Evolutionary conservation across 352 stramenopile genomes (phyloP).

Genomic region (Peronospora destructor): DNA sequence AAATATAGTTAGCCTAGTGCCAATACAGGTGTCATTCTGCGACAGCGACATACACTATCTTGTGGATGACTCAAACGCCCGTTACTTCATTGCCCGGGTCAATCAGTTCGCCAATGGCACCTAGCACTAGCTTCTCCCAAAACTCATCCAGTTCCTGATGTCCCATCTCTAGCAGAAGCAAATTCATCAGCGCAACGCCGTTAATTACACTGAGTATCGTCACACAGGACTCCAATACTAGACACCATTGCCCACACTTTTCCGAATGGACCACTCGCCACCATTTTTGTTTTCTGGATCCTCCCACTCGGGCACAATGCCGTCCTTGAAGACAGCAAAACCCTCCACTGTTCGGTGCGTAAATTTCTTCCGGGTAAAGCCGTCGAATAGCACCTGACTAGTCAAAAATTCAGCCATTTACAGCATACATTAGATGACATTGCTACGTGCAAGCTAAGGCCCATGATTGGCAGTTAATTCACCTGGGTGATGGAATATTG

Average conservation of each 20-base stretch:
- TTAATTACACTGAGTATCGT: not conserved
- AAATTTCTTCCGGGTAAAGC: constrained; percentile 87
- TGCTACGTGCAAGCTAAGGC: not conserved
- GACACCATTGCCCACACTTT: constrained; percentile 31
- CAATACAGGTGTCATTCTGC: not conserved
- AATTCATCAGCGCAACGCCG: constrained; percentile 1
- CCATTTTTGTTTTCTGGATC: constrained; percentile 85
- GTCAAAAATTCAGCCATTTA: not conserved
- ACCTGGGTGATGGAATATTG: constrained; percentile 87
- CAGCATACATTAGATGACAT: constrained; percentile 6
- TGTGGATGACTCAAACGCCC: constrained; percentile 88
- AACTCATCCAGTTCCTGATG: constrained; percentile 74
- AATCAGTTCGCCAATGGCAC: constrained; percentile 86
- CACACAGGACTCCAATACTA: not conserved
- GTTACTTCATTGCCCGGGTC: constrained; percentile 84
- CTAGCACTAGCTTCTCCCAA: constrained; percentile 87
- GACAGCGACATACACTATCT: constrained; percentile 33
- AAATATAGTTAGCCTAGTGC: not conserved
- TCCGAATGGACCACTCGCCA: constrained; percentile 81
- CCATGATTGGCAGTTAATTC: constrained; percentile 1
- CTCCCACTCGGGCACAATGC: constrained; percentile 87
- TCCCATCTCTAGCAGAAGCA: constrained; percentile 43
- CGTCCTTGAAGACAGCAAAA: constrained; percentile 89
- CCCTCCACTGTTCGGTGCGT: constrained; percentile 89
- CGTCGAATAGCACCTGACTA: constrained; percentile 77